Evolutionary conservation across 129 eudicot genomes (phyloP).

Genomic region (Oenanthe sinensis): DNA sequence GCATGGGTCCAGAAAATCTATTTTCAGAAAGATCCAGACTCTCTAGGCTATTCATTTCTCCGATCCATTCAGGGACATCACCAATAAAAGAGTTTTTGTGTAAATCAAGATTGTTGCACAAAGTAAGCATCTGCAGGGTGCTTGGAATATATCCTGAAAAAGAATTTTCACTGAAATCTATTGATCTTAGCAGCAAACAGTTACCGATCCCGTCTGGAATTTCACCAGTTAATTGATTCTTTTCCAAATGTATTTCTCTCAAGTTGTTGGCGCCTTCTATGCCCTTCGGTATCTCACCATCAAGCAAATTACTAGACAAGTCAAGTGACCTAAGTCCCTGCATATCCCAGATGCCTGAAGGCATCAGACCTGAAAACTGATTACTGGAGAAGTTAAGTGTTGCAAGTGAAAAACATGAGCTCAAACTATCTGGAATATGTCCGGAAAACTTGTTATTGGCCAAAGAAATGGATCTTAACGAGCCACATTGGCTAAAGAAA

Average conservation of each 20-base stretch:
- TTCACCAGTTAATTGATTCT: conserved; percentile 5
- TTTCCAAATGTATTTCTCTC: conserved; percentile 5
- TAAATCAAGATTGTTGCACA: not conserved
- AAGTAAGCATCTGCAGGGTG: conserved; percentile 10
- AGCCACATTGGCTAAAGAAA: conserved; percentile 4
- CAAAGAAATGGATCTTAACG: conserved; percentile 5
- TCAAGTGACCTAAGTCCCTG: conserved; percentile 2
- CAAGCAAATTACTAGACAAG: conserved; percentile 8
- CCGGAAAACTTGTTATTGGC: conserved; percentile 10
- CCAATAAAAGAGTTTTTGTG: not conserved
- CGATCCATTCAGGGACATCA: conserved; percentile 7
- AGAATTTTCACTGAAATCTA: conserved; percentile 9
- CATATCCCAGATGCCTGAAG: conserved; percentile 11
- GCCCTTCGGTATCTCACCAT: conserved; percentile 9
- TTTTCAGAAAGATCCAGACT: conserved; percentile 13
- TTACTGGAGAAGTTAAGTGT: not conserved
- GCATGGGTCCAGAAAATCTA: conserved; percentile 1
- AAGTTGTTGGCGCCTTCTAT: conserved; percentile 6
- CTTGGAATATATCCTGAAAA: conserved; percentile 6
- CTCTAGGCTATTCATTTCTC: conserved; percentile 12
- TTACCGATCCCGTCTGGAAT: conserved; percentile 1
- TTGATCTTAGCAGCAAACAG: not conserved
- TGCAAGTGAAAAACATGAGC: not conserved
- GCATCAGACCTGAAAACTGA: conserved; percentile 10
- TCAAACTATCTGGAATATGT: not conserved